Conservation (phyloP, 257 asterid species). For the Nicotiana benthamiana region DNA sequence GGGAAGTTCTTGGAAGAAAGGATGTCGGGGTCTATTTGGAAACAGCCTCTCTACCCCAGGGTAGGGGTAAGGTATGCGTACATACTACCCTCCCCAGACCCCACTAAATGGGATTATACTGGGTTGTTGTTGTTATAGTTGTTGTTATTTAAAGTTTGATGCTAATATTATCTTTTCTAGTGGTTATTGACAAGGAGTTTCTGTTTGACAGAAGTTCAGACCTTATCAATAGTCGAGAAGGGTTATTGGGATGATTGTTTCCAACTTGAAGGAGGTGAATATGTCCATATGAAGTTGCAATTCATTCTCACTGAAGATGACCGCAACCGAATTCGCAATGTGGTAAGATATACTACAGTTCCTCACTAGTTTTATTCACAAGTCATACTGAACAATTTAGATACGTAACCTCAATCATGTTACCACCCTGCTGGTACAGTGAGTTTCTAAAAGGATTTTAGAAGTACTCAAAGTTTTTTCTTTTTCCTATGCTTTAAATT, state of each 20-base stretch:
- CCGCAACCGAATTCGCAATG: conserved; percentile 51
- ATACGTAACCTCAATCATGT: neutral
- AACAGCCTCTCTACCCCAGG: no score
- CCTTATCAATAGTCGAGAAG: conserved; percentile 70
- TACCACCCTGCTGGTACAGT: neutral
- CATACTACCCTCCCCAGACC: no score
- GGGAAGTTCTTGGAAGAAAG: no score
- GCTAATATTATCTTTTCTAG: neutral
- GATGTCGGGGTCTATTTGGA: no score
- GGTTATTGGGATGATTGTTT: conserved; percentile 81
- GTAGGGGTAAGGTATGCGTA: no score
- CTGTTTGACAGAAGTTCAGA: conserved; percentile 44
- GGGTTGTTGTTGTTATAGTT: no score
- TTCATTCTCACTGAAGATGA: conserved; percentile 74
- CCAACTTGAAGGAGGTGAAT: conserved; percentile 55
- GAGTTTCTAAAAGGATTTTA: neutral
- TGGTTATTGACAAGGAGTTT: neutral
- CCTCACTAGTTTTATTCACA: neutral
- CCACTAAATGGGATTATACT: no score
- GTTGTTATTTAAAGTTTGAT: neutral
- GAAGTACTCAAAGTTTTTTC: neutral
- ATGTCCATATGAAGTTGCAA: conserved; percentile 71
- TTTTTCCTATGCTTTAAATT: neutral
- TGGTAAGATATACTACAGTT: conserved; percentile 36
- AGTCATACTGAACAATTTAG: neutral